phyloP scores from a whole-genome alignment of 2,329 filamentous ascomycete genomes.

The Aspergillus alliaceus region DNA sequence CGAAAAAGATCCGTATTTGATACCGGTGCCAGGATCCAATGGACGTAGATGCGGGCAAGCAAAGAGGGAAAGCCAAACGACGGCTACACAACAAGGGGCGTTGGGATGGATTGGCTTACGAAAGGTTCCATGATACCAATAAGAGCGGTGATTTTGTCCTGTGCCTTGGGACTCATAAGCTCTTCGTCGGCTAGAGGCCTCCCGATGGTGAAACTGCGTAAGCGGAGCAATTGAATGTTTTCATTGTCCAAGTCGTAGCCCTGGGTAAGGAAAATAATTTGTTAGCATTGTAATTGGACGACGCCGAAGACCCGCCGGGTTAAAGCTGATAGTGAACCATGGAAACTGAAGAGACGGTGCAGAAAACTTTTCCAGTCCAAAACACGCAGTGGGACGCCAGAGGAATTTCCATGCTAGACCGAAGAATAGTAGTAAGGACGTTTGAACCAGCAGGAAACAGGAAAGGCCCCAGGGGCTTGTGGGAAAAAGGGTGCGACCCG shows the following conservation, averaged over 20 bases:
- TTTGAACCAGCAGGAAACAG: neutral
- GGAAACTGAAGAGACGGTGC: conserved; percentile 38
- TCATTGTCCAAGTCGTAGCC: conserved; percentile 72
- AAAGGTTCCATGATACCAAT: conserved; percentile 73
- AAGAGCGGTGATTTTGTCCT: conserved; percentile 65
- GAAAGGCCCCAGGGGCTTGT: conserved; percentile 8
- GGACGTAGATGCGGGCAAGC: conserved; percentile 23
- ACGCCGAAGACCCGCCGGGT: conserved; percentile 15
- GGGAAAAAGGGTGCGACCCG: conserved; percentile 13
- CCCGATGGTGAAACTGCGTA: conserved; percentile 75
- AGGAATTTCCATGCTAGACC: conserved; percentile 15
- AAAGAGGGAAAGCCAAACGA: conserved; percentile 22
- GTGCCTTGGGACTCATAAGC: conserved; percentile 61
- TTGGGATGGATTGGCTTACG: conserved; percentile 64
- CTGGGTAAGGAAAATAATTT: conserved; percentile 45
- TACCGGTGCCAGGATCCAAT: conserved; percentile 24
- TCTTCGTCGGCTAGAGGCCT: conserved; percentile 66
- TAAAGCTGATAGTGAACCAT: conserved; percentile 35
- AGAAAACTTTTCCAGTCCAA: conserved; percentile 24
- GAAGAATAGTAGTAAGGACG: conserved; percentile 7
- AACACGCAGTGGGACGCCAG: conserved; percentile 16
- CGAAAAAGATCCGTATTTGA: conserved; percentile 15
- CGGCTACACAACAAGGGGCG: conserved; percentile 19
- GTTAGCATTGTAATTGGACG: conserved; percentile 21
- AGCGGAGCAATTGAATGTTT: conserved; percentile 77